Evolutionary conservation across 768 basidiomycete genomes (phyloP), one percentile per base, ranked within the genome.

Genomic region (Dentipellis fragilis): DNA sequence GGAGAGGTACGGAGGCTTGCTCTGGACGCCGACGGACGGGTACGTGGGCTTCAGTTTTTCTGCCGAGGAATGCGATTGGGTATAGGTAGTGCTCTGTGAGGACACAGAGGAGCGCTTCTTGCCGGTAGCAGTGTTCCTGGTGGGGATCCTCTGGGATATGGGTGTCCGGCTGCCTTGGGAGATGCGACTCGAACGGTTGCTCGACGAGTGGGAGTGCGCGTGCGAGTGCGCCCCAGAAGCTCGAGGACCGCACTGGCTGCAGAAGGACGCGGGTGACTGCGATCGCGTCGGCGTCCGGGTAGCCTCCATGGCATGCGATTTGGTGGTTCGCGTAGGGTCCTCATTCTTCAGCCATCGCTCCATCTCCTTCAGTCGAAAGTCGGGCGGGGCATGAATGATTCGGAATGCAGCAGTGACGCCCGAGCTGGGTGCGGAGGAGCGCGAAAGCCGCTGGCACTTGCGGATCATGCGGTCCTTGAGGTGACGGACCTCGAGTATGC

Each of bases 401-500:
- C 82, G 80, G 68, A 87, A 87, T 35, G 77, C 72, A 53, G 73
- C 69, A 16, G 68, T 66, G 36, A 73, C 67, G 51, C 72, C 66
- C n/a, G 65, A 63, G 17, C 70, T 68, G 23, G 71, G 65, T 34
- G 73, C 65, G 11, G 76, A 69, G 54, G 68, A 68, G 59, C 76
- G 80, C 47, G 80, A 77, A 46, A 87, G 70, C 54, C 83, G 80
- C 60, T 81, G 80, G 65, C 84, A 87, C 64, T 88, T 89, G 67
- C 85, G 83, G 59, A 87, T 81, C 85, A 88, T 87, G 57, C 87
- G 79, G 66, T 89, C 86, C 71, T 89, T 89, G 63, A 89, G 73
- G 59, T 81, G 86, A 12, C 86, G 84, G 49, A 89, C 85, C 65
- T 87, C 78, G 58, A 85, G 72, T 63, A 89, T 77, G 59, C 81